These are phyloP conservation scores for Aspergillus japonicus DNA, from an alignment of 2,329 filamentous ascomycete species.

Conservation along the genomic window DNA sequence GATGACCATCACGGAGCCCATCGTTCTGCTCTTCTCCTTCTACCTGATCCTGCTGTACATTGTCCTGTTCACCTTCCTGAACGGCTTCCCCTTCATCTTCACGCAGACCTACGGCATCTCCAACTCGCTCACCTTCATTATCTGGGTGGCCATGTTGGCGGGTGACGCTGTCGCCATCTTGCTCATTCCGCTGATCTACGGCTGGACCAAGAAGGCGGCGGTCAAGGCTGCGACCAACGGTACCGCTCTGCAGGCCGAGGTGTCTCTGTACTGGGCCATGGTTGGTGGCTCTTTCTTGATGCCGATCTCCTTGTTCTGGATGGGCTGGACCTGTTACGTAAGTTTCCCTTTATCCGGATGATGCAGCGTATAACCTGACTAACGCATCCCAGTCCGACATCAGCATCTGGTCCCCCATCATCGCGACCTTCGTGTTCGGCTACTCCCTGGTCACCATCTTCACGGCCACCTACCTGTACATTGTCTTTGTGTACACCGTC, in stretches of 20 bases:
- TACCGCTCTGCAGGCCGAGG: neutral
- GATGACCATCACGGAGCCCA: conserved; percentile 1
- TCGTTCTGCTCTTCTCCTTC: conserved; percentile 3
- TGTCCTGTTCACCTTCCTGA: conserved; percentile 5
- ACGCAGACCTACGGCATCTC: conserved; percentile 1
- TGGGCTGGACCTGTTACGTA: conserved; percentile 5
- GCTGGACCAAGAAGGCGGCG: conserved; percentile 3
- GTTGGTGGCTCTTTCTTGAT: neutral
- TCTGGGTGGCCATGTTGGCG: neutral
- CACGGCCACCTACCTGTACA: conserved; percentile 1
- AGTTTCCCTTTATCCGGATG: neutral
- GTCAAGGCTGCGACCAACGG: conserved; percentile 1
- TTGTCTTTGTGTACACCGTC: conserved; percentile 1
- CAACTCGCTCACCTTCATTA: neutral
- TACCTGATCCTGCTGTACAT: conserved; percentile 5
- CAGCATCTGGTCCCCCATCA: conserved; percentile 4
- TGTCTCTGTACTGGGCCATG: conserved; percentile 1
- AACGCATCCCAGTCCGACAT: neutral
- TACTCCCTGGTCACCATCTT: conserved; percentile 5
- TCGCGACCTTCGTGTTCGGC: neutral
- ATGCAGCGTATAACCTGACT: neutral
- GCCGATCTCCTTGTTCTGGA: conserved; percentile 4
- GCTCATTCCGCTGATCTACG: neutral
- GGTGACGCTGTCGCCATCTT: conserved; percentile 1
- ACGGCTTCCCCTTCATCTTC: conserved; percentile 2